Evolutionary conservation across 495 filamentous ascomycete genomes (phyloP), one percentile per base, ranked within the genome.

Genomic region (Neurospora pannonica): DNA sequence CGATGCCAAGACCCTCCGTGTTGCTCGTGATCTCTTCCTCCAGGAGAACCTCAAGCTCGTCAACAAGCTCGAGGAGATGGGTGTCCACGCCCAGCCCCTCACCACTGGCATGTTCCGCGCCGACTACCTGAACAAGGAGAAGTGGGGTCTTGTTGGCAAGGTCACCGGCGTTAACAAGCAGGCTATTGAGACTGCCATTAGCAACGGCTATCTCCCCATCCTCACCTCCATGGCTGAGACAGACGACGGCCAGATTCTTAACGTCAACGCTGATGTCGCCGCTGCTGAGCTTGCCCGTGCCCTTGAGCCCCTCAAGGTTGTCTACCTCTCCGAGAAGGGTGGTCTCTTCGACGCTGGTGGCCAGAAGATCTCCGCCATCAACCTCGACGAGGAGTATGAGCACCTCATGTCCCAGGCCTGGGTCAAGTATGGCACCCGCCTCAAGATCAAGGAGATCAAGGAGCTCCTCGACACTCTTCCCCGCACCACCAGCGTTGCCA

Each of bases 391-490:
- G 84, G 96, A 99, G 83, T 99, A 92, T 80, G 97, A 97, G 19
- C 88, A 94, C 80, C 87, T 98, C 77, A 97, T 99, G 95, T 90
- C 88, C 70, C 94, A 98, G 84, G 90, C 92, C 81, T 99, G 96
- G 96, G 97, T 97, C 80, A 92, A 92, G 75, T 96, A 97, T 83
- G 96, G 96, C 39, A 99, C 96, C 54, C 90, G 95, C 77, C 85
- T 98, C 73, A 99, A 99, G 92, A 98, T 99, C 84, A 97, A 95
- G 84, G 95, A 99, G 85, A 97, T 97, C 84, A 98, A 98, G 86
- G 93, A 96, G 24, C 88, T 99, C 10, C 86, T 99, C 71, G 91
- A 91, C 72, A 90, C 92, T 37, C 88, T 99, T 13, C 96, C 96
- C 46, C 89, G 93, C 77, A 93, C 94, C 13, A 97, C 96, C 54